Percentiles rank a stretch among this genome's conserved stretches.
phyloP scores from a whole-genome alignment of 805 yeast genomes.

The Ogataea saltuana region DNA sequence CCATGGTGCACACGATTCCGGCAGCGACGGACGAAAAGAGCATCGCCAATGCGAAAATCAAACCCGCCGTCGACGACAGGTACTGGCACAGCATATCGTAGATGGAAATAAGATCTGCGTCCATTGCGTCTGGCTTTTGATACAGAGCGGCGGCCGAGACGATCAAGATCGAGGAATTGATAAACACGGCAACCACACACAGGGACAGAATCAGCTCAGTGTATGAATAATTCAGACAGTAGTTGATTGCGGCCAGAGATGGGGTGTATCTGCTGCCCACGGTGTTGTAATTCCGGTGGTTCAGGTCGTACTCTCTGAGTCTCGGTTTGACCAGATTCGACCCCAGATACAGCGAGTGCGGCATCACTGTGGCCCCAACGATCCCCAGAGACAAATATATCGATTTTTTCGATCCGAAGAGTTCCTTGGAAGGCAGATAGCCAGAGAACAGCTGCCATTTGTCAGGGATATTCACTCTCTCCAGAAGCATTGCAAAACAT shows the following conservation, averaged over 20 bases:
- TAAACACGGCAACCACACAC: constrained; percentile 80
- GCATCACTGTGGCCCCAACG: constrained; percentile 94
- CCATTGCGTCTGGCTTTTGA: constrained; percentile 66
- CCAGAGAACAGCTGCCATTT: constrained; percentile 59
- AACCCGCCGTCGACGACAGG: constrained; percentile 77
- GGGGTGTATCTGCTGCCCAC: constrained; percentile 54
- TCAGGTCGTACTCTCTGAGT: constrained; percentile 68
- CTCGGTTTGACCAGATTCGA: constrained; percentile 88
- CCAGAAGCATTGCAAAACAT: constrained; percentile 73
- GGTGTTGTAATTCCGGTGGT: constrained; percentile 29
- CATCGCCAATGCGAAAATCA: constrained; percentile 80
- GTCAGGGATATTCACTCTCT: constrained; percentile 56
- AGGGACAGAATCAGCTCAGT: constrained; percentile 70
- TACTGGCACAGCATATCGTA: constrained; percentile 59
- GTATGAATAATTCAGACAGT: constrained; percentile 71
- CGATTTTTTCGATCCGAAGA: constrained; percentile 61
- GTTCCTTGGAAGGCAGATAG: constrained; percentile 62
- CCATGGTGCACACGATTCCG: constrained; percentile 89
- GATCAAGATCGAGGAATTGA: constrained; percentile 79
- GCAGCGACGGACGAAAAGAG: constrained; percentile 87
- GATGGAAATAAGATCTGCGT: constrained; percentile 81
- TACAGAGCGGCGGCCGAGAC: constrained; percentile 80
- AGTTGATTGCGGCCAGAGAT: constrained; percentile 66
- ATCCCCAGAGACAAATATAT: constrained; percentile 78
- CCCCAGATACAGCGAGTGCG: constrained; percentile 83